A percentile compares a stretch with the other conserved stretches of the same genome.
Conservation (phyloP, 352 stramenopile genomes). For the Pythium aquatile region DNA sequence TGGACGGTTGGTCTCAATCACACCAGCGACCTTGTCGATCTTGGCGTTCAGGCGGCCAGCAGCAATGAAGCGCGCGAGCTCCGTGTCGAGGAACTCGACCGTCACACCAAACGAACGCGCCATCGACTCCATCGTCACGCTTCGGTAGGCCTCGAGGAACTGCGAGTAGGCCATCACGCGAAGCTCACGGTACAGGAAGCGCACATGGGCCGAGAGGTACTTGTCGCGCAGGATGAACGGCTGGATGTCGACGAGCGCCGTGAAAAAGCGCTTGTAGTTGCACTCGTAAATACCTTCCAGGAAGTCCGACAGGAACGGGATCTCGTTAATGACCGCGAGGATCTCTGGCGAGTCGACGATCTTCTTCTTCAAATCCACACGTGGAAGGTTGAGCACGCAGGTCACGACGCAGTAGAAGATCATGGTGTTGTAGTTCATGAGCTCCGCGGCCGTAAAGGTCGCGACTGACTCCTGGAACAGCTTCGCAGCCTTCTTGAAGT, state of each 20-base stretch:
- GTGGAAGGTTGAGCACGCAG: conserved; percentile 92
- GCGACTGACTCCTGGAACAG: conserved; percentile 96
- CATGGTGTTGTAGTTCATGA: conserved; percentile 97
- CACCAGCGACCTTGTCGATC: conserved; percentile 98
- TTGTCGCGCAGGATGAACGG: conserved; percentile 89
- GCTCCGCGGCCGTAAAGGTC: conserved; percentile 97
- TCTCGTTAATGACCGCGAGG: conserved; percentile 83
- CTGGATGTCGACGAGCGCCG: conserved; percentile 87
- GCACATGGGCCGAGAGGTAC: conserved; percentile 91
- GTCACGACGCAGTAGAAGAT: conserved; percentile 97
- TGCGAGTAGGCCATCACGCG: conserved; percentile 97
- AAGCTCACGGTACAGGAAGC: conserved; percentile 96
- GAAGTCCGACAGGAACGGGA: conserved; percentile 80
- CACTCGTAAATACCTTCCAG: conserved; percentile 97
- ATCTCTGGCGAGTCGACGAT: conserved; percentile 98
- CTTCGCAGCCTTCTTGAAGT: conserved; percentile 92
- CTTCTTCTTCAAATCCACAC: conserved; percentile 97
- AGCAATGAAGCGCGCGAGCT: conserved; percentile 98
- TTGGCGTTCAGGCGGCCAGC: conserved; percentile 96
- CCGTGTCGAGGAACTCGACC: conserved; percentile 94
- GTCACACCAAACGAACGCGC: conserved; percentile 95
- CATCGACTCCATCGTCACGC: conserved; percentile 97
- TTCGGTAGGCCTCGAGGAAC: conserved; percentile 98
- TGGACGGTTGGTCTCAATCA: conserved; percentile 98
- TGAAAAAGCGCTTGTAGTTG: conserved; percentile 98